Evolutionary conservation across 2,329 filamentous ascomycete species (phyloP).

Genomic region (Alternaria sp.): DNA sequence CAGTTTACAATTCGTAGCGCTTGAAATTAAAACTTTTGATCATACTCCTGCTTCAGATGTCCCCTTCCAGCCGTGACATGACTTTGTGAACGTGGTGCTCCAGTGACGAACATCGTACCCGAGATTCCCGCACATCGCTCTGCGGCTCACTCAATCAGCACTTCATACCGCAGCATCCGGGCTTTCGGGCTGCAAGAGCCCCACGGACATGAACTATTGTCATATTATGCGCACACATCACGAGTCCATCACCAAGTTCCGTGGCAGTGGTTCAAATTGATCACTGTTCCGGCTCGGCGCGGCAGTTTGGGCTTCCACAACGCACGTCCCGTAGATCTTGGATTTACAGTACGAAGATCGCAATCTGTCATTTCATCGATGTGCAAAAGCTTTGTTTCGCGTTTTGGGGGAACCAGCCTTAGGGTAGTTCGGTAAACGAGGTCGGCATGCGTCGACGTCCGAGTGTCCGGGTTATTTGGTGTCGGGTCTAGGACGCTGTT

Average conservation of each 20-base stretch:
- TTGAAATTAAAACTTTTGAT: constrained; percentile 3
- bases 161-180: background rate
- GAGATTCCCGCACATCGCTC: background rate
- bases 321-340: constrained; percentile 3
- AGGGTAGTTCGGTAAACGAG: background rate
- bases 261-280: constrained; percentile 1
- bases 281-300: constrained; percentile 1
- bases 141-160: background rate
- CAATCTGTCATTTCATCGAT: background rate
- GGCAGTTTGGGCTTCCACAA: constrained; percentile 2
- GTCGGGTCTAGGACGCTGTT: background rate
- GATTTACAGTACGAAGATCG: background rate
- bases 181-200: background rate
- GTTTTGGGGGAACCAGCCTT: background rate
- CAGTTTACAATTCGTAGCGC: constrained; percentile 31
- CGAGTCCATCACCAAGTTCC: background rate
- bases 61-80: background rate
- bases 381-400: constrained; percentile 1
- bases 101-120: no score
- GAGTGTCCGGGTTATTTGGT: background rate
- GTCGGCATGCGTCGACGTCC: background rate
- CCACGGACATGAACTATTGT: background rate
- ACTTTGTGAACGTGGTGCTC: background rate
- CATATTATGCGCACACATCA: constrained; percentile 1
- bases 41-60: background rate